phyloP scores from a whole-genome alignment of 2,329 filamentous ascomycete species.

The Trichoderma lentiforme region DNA sequence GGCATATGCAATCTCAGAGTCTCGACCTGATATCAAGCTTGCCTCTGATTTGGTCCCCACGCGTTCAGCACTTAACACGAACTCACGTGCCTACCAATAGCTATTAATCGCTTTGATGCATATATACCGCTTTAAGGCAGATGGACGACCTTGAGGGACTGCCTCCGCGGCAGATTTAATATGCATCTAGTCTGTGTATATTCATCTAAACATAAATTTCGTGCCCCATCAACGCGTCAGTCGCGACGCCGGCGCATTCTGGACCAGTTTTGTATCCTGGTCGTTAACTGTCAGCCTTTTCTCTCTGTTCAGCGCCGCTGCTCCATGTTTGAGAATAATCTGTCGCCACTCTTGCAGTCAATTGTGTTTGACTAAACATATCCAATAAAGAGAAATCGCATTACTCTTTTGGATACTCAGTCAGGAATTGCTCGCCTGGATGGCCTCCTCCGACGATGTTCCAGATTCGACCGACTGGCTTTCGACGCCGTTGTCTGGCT shows the following conservation, averaged over 20 bases:
- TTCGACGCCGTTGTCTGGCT: slow-evolving; percentile 60
- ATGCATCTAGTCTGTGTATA: not conserved
- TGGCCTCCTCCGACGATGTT: slow-evolving; percentile 38
- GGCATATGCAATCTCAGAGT: not conserved
- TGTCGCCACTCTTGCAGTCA: not conserved
- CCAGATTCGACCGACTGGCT: slow-evolving; percentile 86
- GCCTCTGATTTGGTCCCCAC: not conserved
- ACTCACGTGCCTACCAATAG: slow-evolving; percentile 14
- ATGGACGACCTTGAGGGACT: not conserved
- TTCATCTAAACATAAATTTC: not conserved
- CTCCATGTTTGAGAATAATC: not conserved
- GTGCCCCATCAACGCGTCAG: slow-evolving; percentile 12
- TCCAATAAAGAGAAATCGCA: not conserved
- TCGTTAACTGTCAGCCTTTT: not conserved
- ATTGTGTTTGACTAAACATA: not conserved
- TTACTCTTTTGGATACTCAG: not conserved
- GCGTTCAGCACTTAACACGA: slow-evolving; percentile 19
- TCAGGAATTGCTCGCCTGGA: not conserved
- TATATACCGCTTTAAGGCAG: not conserved
- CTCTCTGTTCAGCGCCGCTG: not conserved
- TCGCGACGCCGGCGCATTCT: slow-evolving; percentile 9
- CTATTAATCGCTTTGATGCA: not conserved
- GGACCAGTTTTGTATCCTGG: not conserved
- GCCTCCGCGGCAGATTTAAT: not conserved
- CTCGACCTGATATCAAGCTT: not conserved